Conservation (phyloP, 345 rosid species). For the Linum usitatissimum region DNA sequence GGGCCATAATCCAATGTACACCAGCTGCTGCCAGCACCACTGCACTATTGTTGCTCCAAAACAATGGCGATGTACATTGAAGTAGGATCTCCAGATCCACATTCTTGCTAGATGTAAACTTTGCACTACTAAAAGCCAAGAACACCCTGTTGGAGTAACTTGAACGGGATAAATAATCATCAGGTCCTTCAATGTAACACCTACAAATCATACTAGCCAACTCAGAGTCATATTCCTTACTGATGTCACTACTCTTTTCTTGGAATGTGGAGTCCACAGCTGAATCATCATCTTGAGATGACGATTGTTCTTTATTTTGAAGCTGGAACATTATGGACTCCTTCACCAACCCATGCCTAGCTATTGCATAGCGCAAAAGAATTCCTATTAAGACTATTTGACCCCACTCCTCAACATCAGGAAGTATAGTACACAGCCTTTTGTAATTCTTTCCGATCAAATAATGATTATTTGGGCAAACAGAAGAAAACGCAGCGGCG, state of each 20-base stretch:
- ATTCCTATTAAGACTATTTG: conserved; percentile 71
- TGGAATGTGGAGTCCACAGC: conserved; percentile 24
- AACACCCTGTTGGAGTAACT: conserved; percentile 28
- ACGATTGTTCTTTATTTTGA: conserved; percentile 31
- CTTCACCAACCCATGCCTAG: conserved; percentile 79
- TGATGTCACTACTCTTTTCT: conserved; percentile 22
- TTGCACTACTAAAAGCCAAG: conserved; percentile 28
- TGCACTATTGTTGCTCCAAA: conserved; percentile 91
- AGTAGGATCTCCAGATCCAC: conserved; percentile 70
- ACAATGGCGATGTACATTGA: conserved; percentile 79
- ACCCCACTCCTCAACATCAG: conserved; percentile 99
- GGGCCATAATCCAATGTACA: conserved; percentile 93
- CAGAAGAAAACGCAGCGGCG: conserved; percentile 75
- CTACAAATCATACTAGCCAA: conserved; percentile 44
- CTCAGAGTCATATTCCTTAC: conserved; percentile 28
- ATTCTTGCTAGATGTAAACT: conserved; percentile 49
- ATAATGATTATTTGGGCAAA: conserved; percentile 74
- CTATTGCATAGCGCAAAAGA: conserved; percentile 66
- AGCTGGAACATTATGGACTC: conserved; percentile 76
- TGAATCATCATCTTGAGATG: conserved; percentile 34
- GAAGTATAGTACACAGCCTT: conserved; percentile 81
- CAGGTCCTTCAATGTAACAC: conserved; percentile 85
- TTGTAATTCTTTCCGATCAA: conserved; percentile 59
- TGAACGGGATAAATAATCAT: conserved; percentile 68
- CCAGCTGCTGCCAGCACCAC: conserved; percentile 90